These are phyloP conservation scores for Phyllosticta citrichinensis DNA, from an alignment of 2,329 filamentous ascomycete genomes.

Conservation along the genomic window DNA sequence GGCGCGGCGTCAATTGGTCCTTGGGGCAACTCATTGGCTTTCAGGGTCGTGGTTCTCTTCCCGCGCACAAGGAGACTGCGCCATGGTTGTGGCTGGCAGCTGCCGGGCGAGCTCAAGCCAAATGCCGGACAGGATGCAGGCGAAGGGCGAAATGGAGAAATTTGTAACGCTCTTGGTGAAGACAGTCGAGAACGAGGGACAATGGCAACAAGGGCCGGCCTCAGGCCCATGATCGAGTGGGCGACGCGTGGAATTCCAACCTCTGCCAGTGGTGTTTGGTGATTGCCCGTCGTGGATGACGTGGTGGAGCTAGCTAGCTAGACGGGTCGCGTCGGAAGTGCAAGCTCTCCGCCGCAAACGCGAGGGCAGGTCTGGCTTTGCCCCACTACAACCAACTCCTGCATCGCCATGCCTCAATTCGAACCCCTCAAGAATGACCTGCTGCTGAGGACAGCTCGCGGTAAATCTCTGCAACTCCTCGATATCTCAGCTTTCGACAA, in stretches of 20 bases:
- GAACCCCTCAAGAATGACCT: conserved; percentile 86
- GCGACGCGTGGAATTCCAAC: not conserved
- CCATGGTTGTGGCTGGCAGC: conserved; percentile 12
- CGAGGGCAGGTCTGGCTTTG: not conserved
- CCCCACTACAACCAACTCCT: not conserved
- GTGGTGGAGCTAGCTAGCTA: not conserved
- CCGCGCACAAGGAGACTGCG: not conserved
- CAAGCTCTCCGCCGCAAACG: not conserved
- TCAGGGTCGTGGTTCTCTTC: conserved; percentile 28
- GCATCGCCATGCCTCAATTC: conserved; percentile 56
- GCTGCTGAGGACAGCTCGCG: conserved; percentile 79
- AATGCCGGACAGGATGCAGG: not conserved
- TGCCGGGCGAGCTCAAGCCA: not conserved
- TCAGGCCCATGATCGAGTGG: not conserved
- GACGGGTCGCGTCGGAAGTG: not conserved
- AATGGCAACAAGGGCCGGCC: not conserved
- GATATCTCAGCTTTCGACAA: not conserved
- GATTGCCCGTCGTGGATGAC: not conserved
- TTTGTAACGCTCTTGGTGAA: not conserved
- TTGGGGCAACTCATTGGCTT: conserved; percentile 42
- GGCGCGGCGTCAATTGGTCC: conserved; percentile 39
- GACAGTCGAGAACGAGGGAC: not conserved
- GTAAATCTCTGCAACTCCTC: conserved; percentile 36
- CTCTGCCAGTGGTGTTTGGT: not conserved
- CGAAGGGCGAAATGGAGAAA: not conserved